Conservation (phyloP, 805 yeast species). For the Yamadazyma insecticola region DNA sequence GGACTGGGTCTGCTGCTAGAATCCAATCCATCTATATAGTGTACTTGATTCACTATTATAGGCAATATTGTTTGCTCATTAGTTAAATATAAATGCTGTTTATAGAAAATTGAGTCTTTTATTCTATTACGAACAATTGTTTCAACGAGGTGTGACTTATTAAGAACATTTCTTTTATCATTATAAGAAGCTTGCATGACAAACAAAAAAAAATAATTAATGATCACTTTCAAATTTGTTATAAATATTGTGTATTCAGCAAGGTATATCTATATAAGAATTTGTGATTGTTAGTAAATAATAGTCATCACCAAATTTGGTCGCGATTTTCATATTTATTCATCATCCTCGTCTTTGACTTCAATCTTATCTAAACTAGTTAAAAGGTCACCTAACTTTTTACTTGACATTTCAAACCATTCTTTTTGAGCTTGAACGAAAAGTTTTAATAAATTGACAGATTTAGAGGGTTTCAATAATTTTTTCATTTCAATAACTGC, state of each 20-base stretch:
- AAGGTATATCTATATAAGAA: too few relatives aligned
- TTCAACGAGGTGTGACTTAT: conserved; percentile 33
- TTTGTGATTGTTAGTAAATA: too few relatives aligned
- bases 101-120: conserved; percentile 40
- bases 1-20: conserved; percentile 58
- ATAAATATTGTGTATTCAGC: too few relatives aligned
- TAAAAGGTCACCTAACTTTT: conserved; percentile 28
- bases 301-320: too few relatives aligned
- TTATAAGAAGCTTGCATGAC: conserved; percentile 10
- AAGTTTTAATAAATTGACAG: conserved; percentile 58
- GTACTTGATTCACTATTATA: conserved; percentile 27
- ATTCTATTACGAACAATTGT: conserved; percentile 39
- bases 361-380: conserved; percentile 30
- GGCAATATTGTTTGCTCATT: conserved; percentile 38
- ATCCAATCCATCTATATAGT: conserved; percentile 57
- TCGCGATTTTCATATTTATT: too few relatives aligned
- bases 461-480: conserved; percentile 62
- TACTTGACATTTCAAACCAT: conserved; percentile 35
- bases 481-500: conserved; percentile 80
- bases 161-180: conserved; percentile 23
- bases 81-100: conserved; percentile 35
- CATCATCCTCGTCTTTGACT: conserved; percentile 32
- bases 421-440: conserved; percentile 67
- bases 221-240: background rate
- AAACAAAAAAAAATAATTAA: background rate